Evolutionary conservation across 2,329 filamentous ascomycete species (phyloP).

Genomic region (Camillea tinctor): DNA sequence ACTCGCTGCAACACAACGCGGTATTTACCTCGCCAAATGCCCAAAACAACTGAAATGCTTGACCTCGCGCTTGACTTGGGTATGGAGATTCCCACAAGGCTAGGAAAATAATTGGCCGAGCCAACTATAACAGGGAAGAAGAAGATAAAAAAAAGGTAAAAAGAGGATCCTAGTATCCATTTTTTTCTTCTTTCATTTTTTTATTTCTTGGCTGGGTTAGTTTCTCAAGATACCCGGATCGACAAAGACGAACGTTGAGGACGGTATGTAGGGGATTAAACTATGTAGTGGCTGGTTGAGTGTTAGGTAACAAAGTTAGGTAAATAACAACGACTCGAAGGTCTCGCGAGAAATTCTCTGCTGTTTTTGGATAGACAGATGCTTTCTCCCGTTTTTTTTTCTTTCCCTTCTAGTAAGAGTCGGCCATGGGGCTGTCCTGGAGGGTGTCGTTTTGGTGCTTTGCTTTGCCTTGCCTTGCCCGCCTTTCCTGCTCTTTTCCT

Average conservation of each 20-base stretch:
- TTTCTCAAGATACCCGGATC: neutral
- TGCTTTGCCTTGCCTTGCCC: constrained; percentile 6
- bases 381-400: neutral
- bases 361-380: neutral
- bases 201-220: neutral
- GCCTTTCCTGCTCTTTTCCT: neutral
- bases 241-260: neutral
- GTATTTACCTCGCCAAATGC: neutral
- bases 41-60: neutral
- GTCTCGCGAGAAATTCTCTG: neutral
- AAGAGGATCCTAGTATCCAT: neutral
- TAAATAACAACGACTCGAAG: neutral
- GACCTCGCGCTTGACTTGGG: neutral
- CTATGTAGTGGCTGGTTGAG: neutral
- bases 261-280: constrained; percentile 10
- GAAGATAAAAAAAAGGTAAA: neutral
- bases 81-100: neutral
- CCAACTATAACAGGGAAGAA: neutral
- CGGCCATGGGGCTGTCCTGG: neutral
- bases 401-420: neutral
- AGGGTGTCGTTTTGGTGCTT: neutral
- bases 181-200: neutral
- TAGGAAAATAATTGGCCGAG: neutral
- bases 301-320: neutral
- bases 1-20: neutral